Percentiles rank a stretch among this genome's conserved stretches.
Evolutionary conservation across 2,329 filamentous ascomycete genomes (phyloP).

Genomic region (Hypoxylon sp.): DNA sequence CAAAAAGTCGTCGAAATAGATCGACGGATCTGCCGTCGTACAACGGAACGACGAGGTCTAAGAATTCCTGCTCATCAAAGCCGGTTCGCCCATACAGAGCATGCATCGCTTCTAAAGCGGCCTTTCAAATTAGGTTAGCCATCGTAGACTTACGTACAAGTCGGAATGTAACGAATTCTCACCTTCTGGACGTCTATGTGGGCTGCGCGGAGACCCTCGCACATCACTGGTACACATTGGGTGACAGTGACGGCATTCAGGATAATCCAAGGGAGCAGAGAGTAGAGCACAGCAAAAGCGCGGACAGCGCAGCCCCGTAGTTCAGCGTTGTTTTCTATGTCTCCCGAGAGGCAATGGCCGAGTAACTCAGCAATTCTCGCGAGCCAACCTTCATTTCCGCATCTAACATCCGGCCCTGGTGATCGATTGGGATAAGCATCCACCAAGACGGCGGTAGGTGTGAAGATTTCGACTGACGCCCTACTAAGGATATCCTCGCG

Average conservation of each 20-base stretch:
- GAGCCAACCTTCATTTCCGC: constrained; percentile 87
- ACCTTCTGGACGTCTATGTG: constrained; percentile 80
- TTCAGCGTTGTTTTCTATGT: constrained; percentile 70
- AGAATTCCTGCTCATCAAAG: constrained; percentile 80
- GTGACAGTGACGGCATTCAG: constrained; percentile 80
- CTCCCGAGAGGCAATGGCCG: constrained; percentile 73
- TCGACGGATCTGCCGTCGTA: constrained; percentile 76
- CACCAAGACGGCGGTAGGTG: constrained; percentile 76
- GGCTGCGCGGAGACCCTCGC: constrained; percentile 73
- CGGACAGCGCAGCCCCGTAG: constrained; percentile 77
- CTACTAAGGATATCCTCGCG: constrained; percentile 86
- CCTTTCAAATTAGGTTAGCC: constrained; percentile 55
- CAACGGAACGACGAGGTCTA: constrained; percentile 79
- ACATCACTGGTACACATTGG: constrained; percentile 74
- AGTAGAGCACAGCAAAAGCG: constrained; percentile 78
- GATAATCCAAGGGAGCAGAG: constrained; percentile 86
- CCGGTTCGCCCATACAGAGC: constrained; percentile 79
- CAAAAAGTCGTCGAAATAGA: constrained; percentile 76
- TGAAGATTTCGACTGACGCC: constrained; percentile 93
- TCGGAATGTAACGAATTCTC: background rate
- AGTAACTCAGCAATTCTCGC: constrained; percentile 78
- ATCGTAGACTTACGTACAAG: background rate
- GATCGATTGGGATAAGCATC: constrained; percentile 81
- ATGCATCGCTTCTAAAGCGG: constrained; percentile 83
- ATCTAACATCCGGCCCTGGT: constrained; percentile 72